These are phyloP conservation scores for Globisporangium ultimum DNA, from an alignment of 352 stramenopile genomes.

Conservation along the genomic window DNA sequence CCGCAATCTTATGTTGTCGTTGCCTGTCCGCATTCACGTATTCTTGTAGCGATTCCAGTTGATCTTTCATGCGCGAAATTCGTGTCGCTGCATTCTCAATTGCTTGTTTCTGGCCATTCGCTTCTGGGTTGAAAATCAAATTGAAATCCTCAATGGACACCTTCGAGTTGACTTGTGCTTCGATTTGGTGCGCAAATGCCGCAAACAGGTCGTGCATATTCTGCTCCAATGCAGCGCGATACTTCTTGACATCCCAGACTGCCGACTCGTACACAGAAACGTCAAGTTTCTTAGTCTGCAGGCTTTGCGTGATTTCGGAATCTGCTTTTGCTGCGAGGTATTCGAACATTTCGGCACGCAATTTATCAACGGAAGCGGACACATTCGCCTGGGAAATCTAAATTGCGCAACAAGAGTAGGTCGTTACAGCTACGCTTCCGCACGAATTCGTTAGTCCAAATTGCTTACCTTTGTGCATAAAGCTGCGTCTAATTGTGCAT, in stretches of 20 bases:
- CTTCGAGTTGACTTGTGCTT: slow-evolving; percentile 46
- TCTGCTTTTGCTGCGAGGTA: slow-evolving; percentile 47
- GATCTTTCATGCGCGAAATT: slow-evolving; percentile 50
- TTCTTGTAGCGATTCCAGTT: slow-evolving; percentile 39
- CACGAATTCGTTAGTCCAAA: too few relatives aligned
- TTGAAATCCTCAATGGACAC: slow-evolving; percentile 64
- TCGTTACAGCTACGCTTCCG: too few relatives aligned
- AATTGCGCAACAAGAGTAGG: neutral
- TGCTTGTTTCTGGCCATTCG: slow-evolving; percentile 40
- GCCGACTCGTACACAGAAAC: slow-evolving; percentile 58
- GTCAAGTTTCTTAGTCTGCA: slow-evolving; percentile 60
- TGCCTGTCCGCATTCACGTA: slow-evolving; percentile 45
- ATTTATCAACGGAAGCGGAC: slow-evolving; percentile 24
- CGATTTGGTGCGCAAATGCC: slow-evolving; percentile 50
- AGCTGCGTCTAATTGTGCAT: slow-evolving; percentile 57
- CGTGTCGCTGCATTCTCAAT: slow-evolving; percentile 40
- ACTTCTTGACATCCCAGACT: slow-evolving; percentile 50
- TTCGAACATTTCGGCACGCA: slow-evolving; percentile 27
- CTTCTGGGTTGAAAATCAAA: slow-evolving; percentile 55
- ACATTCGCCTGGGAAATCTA: slow-evolving; percentile 41
- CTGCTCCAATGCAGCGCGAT: slow-evolving; percentile 50
- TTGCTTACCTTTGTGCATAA: slow-evolving; percentile 43
- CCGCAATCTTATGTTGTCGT: slow-evolving; percentile 42
- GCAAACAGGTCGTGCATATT: slow-evolving; percentile 57
- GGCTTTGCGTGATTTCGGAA: slow-evolving; percentile 14